Evolutionary conservation across 2,329 filamentous ascomycete genomes (phyloP).

Genomic region (Monilinia polystroma): DNA sequence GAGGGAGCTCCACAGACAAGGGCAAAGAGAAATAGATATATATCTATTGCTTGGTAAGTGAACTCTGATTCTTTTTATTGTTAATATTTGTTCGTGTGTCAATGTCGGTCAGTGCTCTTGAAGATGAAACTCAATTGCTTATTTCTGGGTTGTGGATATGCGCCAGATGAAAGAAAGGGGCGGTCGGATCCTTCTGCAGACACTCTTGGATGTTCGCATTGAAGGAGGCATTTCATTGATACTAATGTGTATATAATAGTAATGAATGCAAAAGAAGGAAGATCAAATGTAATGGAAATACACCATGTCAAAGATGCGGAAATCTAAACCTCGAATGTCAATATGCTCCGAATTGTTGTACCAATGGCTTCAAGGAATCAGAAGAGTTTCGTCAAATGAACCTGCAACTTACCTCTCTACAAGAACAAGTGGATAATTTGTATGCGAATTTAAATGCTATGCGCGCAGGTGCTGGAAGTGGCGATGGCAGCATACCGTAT

Average conservation of each 20-base stretch:
- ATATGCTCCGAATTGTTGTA: slow-evolving; percentile 65
- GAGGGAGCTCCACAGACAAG: slow-evolving; percentile 35
- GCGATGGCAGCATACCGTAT: slow-evolving; percentile 13
- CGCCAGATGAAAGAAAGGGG: neutral
- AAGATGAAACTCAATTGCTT: neutral
- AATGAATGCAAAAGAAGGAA: slow-evolving; percentile 76
- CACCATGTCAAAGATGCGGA: slow-evolving; percentile 65
- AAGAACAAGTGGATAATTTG: slow-evolving; percentile 80
- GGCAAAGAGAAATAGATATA: slow-evolving; percentile 42
- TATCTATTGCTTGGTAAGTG: slow-evolving; percentile 42
- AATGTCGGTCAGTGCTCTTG: neutral
- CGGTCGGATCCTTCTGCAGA: neutral
- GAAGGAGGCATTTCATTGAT: neutral
- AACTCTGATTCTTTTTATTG: neutral
- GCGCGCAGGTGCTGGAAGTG: slow-evolving; percentile 25
- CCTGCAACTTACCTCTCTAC: slow-evolving; percentile 68
- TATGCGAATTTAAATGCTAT: slow-evolving; percentile 65
- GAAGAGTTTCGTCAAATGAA: slow-evolving; percentile 86
- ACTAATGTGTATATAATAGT: slow-evolving; percentile 37
- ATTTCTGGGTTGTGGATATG: neutral
- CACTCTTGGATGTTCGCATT: neutral
- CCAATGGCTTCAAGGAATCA: slow-evolving; percentile 85
- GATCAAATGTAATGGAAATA: slow-evolving; percentile 72
- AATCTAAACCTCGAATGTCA: slow-evolving; percentile 65
- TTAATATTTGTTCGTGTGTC: neutral